Base-by-base conservation (phyloP, 768 basidiomycete species). In the Phaffia australis region DNA sequence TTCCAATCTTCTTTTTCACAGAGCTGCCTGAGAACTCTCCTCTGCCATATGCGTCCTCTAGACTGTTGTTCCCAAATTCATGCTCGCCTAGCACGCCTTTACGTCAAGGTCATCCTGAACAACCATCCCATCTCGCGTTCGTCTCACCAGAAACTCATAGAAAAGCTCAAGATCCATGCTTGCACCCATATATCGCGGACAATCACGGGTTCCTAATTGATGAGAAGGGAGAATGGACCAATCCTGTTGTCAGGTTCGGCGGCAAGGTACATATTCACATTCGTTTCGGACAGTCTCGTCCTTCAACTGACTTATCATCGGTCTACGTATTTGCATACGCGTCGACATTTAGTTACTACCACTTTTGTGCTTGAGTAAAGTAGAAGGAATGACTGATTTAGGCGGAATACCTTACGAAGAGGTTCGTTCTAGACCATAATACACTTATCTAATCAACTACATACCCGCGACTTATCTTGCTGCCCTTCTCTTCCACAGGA, bases 21-120 rank as follows among this genome's bases (percentile, higher is more conserved):
- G 59, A 50, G 8, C 32, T 48, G 32, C 14, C 29, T 7, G n/a
- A n/a, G 1, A 25, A 30, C 25, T 35, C 46, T 15, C 15, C 49
- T 29, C 49, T 21, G 35, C 35, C 35, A 42, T 42, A 42, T 42
- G 35, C 35, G 35, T 19, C 58, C 30, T 47, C 63, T 19, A 16
- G 47, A 29, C 56, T 47, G 35, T 19, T 69, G 21, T 69, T 48
- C 55, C 62, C 73, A 8, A 60, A 70, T 46, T 71, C 72, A 8
- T 75, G 74, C 60, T 69, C 73, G 14, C 70, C 73, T 48, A 57
- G 63, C 25, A 72, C 73, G 16, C 70, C 73, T 15, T 68, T 75
- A 3, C 72, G 73, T 18, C 62, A 60, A 35, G 67, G 67, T 32
- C 32, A 54, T 2, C 23, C 55, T 7, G 42, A 51, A 16, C 42